Percentiles rank a stretch among this genome's conserved stretches.
Conservation (phyloP, 164 flowering plant species). For the Santalum album region DNA sequence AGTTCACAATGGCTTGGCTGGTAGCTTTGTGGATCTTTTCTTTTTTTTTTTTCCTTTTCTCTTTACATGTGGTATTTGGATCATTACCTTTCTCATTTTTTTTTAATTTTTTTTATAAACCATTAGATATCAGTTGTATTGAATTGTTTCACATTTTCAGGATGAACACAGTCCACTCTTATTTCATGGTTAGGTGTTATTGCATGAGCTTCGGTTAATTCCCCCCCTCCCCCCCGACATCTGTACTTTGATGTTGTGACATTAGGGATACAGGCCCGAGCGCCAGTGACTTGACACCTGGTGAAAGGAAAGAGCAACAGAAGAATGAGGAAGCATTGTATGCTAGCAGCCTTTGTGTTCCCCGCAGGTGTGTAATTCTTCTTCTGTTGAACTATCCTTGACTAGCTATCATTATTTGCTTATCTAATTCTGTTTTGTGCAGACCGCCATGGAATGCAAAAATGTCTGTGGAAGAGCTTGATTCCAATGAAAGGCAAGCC, state of each 20-base stretch:
- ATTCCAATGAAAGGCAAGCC: conserved; percentile 64
- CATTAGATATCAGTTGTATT: no score
- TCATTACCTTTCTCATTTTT: no score
- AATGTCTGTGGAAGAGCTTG: conserved; percentile 85
- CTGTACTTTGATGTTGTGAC: neutral
- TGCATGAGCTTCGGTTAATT: no score
- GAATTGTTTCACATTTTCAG: no score
- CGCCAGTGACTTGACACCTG: conserved; percentile 36
- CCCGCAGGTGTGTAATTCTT: conserved; percentile 53
- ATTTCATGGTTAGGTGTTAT: no score
- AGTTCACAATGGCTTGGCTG: no score
- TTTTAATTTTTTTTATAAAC: no score
- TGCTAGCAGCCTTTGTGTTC: conserved; percentile 74
- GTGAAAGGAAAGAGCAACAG: conserved; percentile 59
- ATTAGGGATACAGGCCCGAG: conserved; percentile 48
- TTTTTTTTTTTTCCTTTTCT: no score
- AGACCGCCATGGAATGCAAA: conserved; percentile 84
- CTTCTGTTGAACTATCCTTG: neutral
- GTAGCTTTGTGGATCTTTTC: no score
- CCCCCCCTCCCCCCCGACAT: neutral
- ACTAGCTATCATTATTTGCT: neutral
- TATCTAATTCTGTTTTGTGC: conserved; percentile 4
- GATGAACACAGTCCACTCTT: no score
- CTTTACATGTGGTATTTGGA: no score
- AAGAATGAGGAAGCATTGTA: conserved; percentile 73